Base-by-base conservation (phyloP, 2,329 filamentous ascomycete genomes). In the Coniochaeta sp. region DNA sequence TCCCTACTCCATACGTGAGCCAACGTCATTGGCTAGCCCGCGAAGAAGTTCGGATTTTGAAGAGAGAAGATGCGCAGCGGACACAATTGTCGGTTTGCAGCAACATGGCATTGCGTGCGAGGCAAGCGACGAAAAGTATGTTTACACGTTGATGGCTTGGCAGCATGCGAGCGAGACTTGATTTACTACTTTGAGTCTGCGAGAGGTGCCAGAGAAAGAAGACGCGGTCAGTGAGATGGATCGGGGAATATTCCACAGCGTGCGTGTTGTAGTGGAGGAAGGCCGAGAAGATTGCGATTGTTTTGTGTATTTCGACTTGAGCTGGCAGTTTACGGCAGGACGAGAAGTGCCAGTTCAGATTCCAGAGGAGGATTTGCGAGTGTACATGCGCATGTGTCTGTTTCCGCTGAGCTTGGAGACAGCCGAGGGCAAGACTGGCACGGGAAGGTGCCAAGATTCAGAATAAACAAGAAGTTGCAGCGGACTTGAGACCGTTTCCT, bases 11-110 rank as follows among this genome's bases (percentile, higher is more conserved):
- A 55, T 55, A 34, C 47, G 22, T 52, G 47, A 17, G 34, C 28
- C 54, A 55, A 55, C 54, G 54, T 55, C 54, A 28, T 55, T 55
- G 54, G 54, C 54, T 55, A 38, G 28, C n/a, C n/a, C 17, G 7
- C 54, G 30, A 30, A 52, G 47, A 52, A 47, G 42, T 24, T 47
- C 42, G 42, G 47, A 28, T 26, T 3, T 8, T 26, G 26, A 52
- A 17, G 47, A 30, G 16, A 52, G 47, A 6, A 17, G 47, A 52
- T 17, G 12, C 30, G 47, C 10, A 4, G 14, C 30, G 47, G 47
- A 52, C 30, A 30, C 12, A 52, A 14, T 52, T 52, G 47, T 52
- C 47, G 47, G 19, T 47, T 22, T n/a, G 38, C 19, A 24, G 42
- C 7, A 47, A 19, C 42, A 47, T 47, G 24, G 42, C 42, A 47